Evolutionary conservation across 805 yeast species (phyloP).

Genomic region (Candida khao-thaluensis): DNA sequence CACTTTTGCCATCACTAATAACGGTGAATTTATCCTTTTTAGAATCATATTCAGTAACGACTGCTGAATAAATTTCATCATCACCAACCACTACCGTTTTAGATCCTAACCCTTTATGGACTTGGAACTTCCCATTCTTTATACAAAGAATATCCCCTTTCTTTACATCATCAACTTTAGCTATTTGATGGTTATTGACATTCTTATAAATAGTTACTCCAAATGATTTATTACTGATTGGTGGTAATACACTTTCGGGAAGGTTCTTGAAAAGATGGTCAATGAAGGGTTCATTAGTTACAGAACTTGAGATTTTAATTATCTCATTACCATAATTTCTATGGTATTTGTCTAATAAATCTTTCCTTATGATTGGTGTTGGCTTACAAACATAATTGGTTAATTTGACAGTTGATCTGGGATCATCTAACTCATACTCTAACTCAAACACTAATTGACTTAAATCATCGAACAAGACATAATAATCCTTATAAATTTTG

Average conservation of each 20-base stretch:
- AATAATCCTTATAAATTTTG: slow-evolving; percentile 59
- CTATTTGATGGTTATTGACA: slow-evolving; percentile 35
- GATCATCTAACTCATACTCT: slow-evolving; percentile 53
- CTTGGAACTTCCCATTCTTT: slow-evolving; percentile 70
- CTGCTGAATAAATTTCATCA: slow-evolving; percentile 48
- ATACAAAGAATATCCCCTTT: slow-evolving; percentile 86
- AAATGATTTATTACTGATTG: slow-evolving; percentile 65
- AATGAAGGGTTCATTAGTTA: slow-evolving; percentile 23
- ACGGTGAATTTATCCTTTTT: slow-evolving; percentile 70
- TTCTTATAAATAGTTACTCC: slow-evolving; percentile 73
- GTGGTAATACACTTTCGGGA: slow-evolving; percentile 36
- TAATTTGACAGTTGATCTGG: slow-evolving; percentile 47
- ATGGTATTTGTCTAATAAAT: slow-evolving; percentile 49
- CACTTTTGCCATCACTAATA: slow-evolving; percentile 56
- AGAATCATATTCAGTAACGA: slow-evolving; percentile 73
- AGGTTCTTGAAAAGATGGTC: slow-evolving; percentile 21
- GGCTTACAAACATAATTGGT: slow-evolving; percentile 29
- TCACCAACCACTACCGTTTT: slow-evolving; percentile 56
- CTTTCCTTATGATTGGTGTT: slow-evolving; percentile 48
- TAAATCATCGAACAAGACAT: slow-evolving; percentile 69
- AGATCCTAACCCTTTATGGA: slow-evolving; percentile 53
- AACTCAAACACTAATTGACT: slow-evolving; percentile 64
- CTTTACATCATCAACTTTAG: slow-evolving; percentile 58
- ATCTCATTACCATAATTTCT: slow-evolving; percentile 38
- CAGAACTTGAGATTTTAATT: slow-evolving; percentile 4